Conservation (phyloP, 169 alveolate species). For the Ichthyophthirius multifiliis region DNA sequence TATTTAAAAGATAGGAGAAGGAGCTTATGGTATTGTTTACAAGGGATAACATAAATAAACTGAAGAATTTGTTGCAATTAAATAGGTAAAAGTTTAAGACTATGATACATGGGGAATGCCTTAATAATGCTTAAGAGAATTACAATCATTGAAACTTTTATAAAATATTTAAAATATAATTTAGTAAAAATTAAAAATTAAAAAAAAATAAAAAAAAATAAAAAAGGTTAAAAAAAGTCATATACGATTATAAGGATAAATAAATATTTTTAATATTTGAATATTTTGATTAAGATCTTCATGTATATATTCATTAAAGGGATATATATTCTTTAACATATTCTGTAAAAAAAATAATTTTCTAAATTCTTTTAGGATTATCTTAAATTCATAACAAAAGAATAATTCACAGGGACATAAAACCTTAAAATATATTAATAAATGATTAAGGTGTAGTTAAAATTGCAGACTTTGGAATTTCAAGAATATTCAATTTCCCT, state of each 20-base stretch:
- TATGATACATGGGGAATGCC: constrained; percentile 25
- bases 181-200: constrained; percentile 15
- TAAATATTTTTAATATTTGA: constrained; percentile 9
- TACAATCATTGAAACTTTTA: constrained; percentile 29
- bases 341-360: neutral
- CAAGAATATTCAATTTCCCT: constrained; percentile 63
- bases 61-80: constrained; percentile 54
- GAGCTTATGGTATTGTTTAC: constrained; percentile 68
- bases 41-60: constrained; percentile 54
- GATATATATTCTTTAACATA: neutral
- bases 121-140: constrained; percentile 42
- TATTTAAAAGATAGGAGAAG: constrained; percentile 55
- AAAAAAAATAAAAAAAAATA: neutral
- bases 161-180: neutral
- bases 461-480: constrained; percentile 79
- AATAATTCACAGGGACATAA: constrained; percentile 75
- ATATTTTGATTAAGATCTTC: constrained; percentile 14
- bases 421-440: constrained; percentile 72
- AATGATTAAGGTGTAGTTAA: constrained; percentile 56
- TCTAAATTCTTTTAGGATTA: too few species aligned
- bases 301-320: neutral
- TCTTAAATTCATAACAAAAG: constrained; percentile 46
- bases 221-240: constrained; percentile 10
- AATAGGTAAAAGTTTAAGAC: constrained; percentile 49
- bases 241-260: neutral